These are phyloP conservation scores for Ustilaginoidea virens DNA, from an alignment of 2,329 filamentous ascomycete genomes.

Conservation along the genomic window DNA sequence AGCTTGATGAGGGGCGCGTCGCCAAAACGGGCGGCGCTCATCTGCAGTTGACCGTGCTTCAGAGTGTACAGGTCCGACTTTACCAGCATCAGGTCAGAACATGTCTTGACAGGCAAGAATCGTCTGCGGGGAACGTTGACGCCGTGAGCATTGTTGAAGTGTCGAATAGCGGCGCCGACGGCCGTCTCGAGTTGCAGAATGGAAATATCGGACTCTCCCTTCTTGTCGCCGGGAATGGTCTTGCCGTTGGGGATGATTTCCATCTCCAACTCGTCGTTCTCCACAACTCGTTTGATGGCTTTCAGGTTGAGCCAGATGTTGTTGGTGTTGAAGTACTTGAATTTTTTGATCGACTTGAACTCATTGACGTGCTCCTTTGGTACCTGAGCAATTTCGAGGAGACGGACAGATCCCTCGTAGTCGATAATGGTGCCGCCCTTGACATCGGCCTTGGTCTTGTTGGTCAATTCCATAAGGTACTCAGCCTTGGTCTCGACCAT, in stretches of 20 bases:
- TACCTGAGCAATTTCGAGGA: constrained; percentile 97
- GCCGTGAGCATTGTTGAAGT: constrained; percentile 97
- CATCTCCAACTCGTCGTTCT: constrained; percentile 97
- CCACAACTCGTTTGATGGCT: constrained; percentile 95
- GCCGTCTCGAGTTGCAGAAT: constrained; percentile 98
- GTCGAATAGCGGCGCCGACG: constrained; percentile 93
- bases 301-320: constrained; percentile 99
- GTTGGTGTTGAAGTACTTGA: constrained; percentile 99
- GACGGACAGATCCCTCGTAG: constrained; percentile 90
- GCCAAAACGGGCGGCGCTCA: constrained; percentile 92
- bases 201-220: constrained; percentile 95
- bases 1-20: constrained; percentile 98
- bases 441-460: constrained; percentile 99
- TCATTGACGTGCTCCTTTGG: constrained; percentile 99
- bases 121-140: constrained; percentile 95
- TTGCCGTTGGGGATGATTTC: constrained; percentile 99
- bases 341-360: constrained; percentile 99
- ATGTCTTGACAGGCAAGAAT: constrained; percentile 99
- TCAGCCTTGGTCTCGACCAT: constrained; percentile 96
- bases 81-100: constrained; percentile 98
- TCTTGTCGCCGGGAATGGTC: constrained; percentile 96
- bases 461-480: constrained; percentile 99
- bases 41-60: constrained; percentile 94
- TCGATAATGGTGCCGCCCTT: constrained; percentile 99
- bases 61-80: constrained; percentile 98